Evolutionary conservation across 371 early-diverging fungal genomes (phyloP), one percentile per base, ranked within the genome.

Genomic region (Conidiobolus incongruus): DNA sequence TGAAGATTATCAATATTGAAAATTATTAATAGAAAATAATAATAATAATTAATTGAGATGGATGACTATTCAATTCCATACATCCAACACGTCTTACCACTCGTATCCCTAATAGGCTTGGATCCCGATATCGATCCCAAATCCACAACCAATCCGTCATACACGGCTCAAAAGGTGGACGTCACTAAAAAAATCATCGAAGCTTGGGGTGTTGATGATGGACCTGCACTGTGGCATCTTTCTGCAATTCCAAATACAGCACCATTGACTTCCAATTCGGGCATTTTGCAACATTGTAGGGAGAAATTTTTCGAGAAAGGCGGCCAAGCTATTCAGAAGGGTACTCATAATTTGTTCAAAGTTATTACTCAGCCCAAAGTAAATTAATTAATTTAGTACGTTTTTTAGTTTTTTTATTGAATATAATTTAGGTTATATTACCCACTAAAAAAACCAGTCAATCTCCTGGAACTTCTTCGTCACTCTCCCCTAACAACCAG

Each of bases 401-500:
- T 35, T 20, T 6, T 15, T 4, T 20, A 20, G 20, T 15, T 23
- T 4, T 8, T 23, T 17, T 4, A 17, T 19, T 6, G 22, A 2
- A 5, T 23, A 40, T 15, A n/a, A n/a, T n/a, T n/a, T 8, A 15
- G n/a, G n/a, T 13, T 19, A 40, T 29, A 12, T 13, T 43, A n/a
- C 44, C 44, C 3, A 13, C 5, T 6, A 43, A 43, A 33, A 4
- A 33, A 20, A 19, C 16, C 13, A 21, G 17, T 43, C 44, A 2
- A 4, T 15, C 21, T 11, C 10, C 4, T 11, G 32, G 21, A 24
- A 40, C 46, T 29, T 47, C 47, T 39, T 51, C 75, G 1, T 47
- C 65, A 1, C 54, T 85, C 4, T 82, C 84, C 5, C 88, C 88
- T 0, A 56, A 71, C 1, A 64, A 61, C 10, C 58, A 65, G 7